These are phyloP conservation scores for Globisporangium viniferum DNA, from an alignment of 352 stramenopile genomes.

Conservation along the genomic window DNA sequence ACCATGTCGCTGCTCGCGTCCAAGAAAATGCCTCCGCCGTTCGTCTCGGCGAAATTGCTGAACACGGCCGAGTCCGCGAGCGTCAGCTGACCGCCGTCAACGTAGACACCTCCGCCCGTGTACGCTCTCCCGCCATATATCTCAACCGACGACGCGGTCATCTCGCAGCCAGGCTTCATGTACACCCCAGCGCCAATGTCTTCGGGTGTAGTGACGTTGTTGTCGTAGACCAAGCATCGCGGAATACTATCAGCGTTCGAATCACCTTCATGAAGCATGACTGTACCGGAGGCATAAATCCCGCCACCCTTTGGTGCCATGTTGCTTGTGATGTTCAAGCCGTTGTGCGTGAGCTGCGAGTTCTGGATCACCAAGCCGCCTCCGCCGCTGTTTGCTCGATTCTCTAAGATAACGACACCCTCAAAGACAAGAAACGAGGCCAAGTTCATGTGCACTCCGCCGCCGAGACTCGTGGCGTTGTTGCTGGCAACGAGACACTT, in stretches of 20 bases:
- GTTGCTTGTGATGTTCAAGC: conserved; percentile 24
- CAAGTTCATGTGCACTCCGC: conserved; percentile 5
- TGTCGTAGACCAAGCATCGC: conserved; percentile 5
- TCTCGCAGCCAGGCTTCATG: conserved; percentile 14
- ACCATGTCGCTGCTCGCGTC: conserved; percentile 18
- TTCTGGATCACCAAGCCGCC: conserved; percentile 24
- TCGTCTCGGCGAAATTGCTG: conserved; percentile 1
- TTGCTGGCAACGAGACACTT: conserved; percentile 4
- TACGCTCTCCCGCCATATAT: conserved; percentile 17
- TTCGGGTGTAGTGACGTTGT: background rate
- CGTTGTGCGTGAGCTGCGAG: conserved; percentile 23
- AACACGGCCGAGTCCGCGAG: conserved; percentile 14
- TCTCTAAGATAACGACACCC: background rate
- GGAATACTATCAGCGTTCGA: background rate
- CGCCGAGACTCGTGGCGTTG: conserved; percentile 1
- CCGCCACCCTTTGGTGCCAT: conserved; percentile 25
- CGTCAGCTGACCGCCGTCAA: conserved; percentile 19
- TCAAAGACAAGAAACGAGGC: conserved; percentile 2
- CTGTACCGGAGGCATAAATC: conserved; percentile 17
- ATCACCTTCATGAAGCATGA: background rate
- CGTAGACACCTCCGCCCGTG: conserved; percentile 27
- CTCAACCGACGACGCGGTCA: conserved; percentile 16
- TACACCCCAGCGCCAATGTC: conserved; percentile 29
- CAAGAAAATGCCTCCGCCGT: conserved; percentile 30
- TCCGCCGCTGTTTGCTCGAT: conserved; percentile 13